Conservation (phyloP, 768 basidiomycete genomes). For the Trametes cinnabarina region DNA sequence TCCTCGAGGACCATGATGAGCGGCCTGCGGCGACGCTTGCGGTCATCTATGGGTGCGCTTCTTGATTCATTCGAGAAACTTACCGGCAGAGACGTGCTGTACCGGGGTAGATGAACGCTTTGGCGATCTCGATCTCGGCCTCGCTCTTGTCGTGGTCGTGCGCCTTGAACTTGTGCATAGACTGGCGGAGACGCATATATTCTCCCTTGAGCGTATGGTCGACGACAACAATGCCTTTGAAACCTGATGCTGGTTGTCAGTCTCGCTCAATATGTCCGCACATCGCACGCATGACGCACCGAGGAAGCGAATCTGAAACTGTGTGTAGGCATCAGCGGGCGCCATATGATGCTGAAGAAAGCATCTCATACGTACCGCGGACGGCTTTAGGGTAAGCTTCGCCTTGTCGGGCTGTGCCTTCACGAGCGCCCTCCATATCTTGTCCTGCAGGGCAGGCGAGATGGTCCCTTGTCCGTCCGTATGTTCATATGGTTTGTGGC, state of each 20-base stretch:
- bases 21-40: slow-evolving; percentile 42
- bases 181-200: slow-evolving; percentile 63
- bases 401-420: slow-evolving; percentile 35
- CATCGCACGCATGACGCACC: slow-evolving; percentile 33
- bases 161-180: slow-evolving; percentile 73
- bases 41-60: background rate
- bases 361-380: slow-evolving; percentile 48
- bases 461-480: slow-evolving; percentile 84
- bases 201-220: slow-evolving; percentile 55
- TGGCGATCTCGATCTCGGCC: slow-evolving; percentile 73
- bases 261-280: background rate
- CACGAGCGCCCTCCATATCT: slow-evolving; percentile 57
- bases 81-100: slow-evolving; percentile 72
- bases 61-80: slow-evolving; percentile 6
- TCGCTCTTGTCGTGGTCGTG: slow-evolving; percentile 34
- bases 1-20: slow-evolving; percentile 79
- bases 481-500: slow-evolving; percentile 40
- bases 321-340: background rate
- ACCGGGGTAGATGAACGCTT: slow-evolving; percentile 57
- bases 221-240: slow-evolving; percentile 76
- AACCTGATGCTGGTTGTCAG: slow-evolving; percentile 29
- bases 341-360: slow-evolving; percentile 13
- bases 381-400: slow-evolving; percentile 45
- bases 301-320: slow-evolving; percentile 79
- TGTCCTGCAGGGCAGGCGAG: slow-evolving; percentile 50